phyloP scores from a whole-genome alignment of 2,329 filamentous ascomycete species.

The Neoarthrinium moseri region DNA sequence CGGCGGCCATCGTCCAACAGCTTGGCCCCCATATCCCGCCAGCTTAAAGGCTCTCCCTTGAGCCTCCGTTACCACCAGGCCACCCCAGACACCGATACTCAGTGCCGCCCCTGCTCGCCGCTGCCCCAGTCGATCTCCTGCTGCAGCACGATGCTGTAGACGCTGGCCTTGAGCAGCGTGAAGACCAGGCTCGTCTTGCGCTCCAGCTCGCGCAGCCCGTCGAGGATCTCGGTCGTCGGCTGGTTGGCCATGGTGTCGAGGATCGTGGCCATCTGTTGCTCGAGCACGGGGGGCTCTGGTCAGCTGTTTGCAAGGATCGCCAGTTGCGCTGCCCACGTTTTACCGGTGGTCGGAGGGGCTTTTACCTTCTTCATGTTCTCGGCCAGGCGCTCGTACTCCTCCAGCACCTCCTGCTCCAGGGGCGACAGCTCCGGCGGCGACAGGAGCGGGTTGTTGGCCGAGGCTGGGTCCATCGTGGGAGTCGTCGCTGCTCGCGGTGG shows the following conservation, averaged over 20 bases:
- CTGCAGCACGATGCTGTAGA: conserved; percentile 97
- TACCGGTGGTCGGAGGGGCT: conserved; percentile 13
- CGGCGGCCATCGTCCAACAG: no score
- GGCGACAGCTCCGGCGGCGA: conserved; percentile 63
- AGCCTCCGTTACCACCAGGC: no score
- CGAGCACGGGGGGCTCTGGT: no score
- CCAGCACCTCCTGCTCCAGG: conserved; percentile 89
- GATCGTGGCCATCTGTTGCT: conserved; percentile 57
- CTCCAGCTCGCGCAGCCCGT: conserved; percentile 84
- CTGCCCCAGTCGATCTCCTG: conserved; percentile 90
- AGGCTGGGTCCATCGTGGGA: no score
- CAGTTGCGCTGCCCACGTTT: no score
- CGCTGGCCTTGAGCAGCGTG: conserved; percentile 93
- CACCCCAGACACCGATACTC: no score
- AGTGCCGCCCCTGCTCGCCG: conserved; percentile 49
- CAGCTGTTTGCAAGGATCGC: neutral
- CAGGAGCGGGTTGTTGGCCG: conserved; percentile 19
- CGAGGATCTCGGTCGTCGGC: conserved; percentile 78
- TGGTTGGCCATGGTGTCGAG: conserved; percentile 65
- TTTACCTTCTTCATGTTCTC: conserved; percentile 87
- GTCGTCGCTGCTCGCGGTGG: neutral
- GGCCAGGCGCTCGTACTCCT: conserved; percentile 85
- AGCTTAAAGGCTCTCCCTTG: no score
- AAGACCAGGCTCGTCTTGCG: conserved; percentile 94
- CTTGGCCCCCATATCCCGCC: no score